Evolutionary conservation across 768 basidiomycete species (phyloP).

Genomic region (Chalciporus sphaerocephalus): DNA sequence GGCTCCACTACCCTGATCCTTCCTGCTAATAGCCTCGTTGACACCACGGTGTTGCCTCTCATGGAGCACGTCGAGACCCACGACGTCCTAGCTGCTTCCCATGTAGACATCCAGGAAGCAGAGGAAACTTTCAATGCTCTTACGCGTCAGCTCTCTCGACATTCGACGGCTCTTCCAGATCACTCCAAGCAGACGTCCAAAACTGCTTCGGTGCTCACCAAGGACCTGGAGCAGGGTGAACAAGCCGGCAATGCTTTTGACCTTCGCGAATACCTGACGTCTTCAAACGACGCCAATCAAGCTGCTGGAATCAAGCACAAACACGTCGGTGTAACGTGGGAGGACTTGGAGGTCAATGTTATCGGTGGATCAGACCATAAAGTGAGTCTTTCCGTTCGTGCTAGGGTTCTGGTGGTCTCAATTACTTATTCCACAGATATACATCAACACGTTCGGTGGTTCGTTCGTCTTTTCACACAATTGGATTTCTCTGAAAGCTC

Average conservation of each 20-base stretch:
- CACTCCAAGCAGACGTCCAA: constrained; percentile 19
- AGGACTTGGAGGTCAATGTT: constrained; percentile 60
- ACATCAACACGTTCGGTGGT: constrained; percentile 59
- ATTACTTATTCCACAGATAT: constrained; percentile 33
- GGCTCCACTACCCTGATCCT: too few relatives aligned
- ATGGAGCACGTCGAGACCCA: constrained; percentile 18
- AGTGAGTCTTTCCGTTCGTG: constrained; percentile 30
- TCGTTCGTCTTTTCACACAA: constrained; percentile 16
- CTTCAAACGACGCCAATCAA: constrained; percentile 63
- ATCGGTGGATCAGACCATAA: constrained; percentile 53
- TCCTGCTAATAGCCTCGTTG: too few relatives aligned
- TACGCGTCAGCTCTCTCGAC: constrained; percentile 34
- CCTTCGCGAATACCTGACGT: constrained; percentile 62
- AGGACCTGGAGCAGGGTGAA: constrained; percentile 41
- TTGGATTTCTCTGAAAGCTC: not conserved
- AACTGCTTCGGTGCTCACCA: constrained; percentile 24
- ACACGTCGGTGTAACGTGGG: constrained; percentile 74
- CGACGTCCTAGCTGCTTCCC: constrained; percentile 24
- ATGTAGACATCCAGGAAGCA: constrained; percentile 48
- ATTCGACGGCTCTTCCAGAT: constrained; percentile 1
- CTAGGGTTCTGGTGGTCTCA: not conserved
- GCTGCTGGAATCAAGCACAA: constrained; percentile 67
- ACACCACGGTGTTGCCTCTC: too few relatives aligned
- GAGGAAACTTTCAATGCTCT: constrained; percentile 54
- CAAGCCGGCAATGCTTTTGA: constrained; percentile 43